These are phyloP conservation scores for Tuber umbilicatum DNA, from an alignment of 495 filamentous ascomycete genomes.

Conservation along the genomic window DNA sequence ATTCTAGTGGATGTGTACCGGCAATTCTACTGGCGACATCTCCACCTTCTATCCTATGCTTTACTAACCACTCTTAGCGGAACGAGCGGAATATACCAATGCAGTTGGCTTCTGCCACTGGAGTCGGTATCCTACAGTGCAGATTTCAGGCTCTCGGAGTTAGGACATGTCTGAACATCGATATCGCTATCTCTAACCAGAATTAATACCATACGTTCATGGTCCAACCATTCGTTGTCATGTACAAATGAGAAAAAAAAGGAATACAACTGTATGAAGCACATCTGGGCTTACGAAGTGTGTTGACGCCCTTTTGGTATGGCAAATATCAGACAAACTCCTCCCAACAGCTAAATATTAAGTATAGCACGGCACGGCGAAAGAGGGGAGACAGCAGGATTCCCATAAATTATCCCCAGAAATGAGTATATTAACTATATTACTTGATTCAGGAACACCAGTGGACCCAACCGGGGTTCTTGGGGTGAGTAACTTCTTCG, in stretches of 20 bases:
- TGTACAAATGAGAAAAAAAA: background rate
- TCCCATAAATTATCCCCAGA: background rate
- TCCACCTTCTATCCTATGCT: background rate
- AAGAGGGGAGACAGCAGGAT: background rate
- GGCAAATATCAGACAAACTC: background rate
- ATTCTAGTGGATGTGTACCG: background rate
- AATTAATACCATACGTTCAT: background rate
- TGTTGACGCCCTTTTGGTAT: background rate
- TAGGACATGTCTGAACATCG: background rate
- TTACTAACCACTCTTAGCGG: background rate
- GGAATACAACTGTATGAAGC: background rate
- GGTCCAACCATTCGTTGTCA: background rate
- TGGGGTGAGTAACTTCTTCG: background rate
- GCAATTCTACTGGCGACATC: background rate
- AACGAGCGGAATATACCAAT: background rate
- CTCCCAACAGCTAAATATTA: background rate
- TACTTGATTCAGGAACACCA: background rate
- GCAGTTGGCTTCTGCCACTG: background rate
- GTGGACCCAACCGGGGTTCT: background rate
- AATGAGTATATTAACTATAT: background rate
- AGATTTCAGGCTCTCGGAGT: background rate
- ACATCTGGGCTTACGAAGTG: background rate
- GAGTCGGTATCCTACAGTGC: background rate
- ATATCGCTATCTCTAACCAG: background rate
- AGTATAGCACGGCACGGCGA: background rate